Conservation (phyloP, 306 rosid genomes). For the Lupinus albus region DNA sequence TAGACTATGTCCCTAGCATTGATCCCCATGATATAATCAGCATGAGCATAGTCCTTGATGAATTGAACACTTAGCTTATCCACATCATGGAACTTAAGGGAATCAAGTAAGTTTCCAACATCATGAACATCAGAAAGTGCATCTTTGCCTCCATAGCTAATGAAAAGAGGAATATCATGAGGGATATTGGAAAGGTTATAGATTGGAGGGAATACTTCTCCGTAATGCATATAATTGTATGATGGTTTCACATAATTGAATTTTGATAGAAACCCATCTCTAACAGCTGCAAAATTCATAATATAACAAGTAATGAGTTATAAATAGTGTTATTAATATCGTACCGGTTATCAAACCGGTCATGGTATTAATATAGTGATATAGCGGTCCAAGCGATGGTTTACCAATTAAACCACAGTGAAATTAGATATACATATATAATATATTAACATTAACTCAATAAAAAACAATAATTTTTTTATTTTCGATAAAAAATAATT, state of each 20-base stretch:
- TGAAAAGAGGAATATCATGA: slow-evolving; percentile 66
- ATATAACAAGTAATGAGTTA: too few species aligned
- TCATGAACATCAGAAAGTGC: slow-evolving; percentile 75
- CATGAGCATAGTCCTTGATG: slow-evolving; percentile 70
- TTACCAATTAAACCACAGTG: too few species aligned
- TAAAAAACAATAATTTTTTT: too few species aligned
- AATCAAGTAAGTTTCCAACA: slow-evolving; percentile 64
- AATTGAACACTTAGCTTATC: slow-evolving; percentile 66
- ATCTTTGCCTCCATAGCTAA: slow-evolving; percentile 85
- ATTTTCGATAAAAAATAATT: too few species aligned
- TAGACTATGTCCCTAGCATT: slow-evolving; percentile 78
- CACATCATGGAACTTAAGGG: slow-evolving; percentile 61
- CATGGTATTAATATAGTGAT: too few species aligned
- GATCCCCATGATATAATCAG: slow-evolving; percentile 71
- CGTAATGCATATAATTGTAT: slow-evolving; percentile 63
- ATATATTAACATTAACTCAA: too few species aligned
- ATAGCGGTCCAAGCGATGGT: too few species aligned
- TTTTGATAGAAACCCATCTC: slow-evolving; percentile 62
- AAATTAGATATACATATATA: too few species aligned
- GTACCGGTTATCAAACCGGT: too few species aligned
- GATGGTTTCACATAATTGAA: slow-evolving; percentile 58
- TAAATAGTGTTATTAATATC: too few species aligned
- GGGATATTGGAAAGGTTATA: slow-evolving; percentile 89
- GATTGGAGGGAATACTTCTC: slow-evolving; percentile 58
- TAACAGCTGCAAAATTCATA: slow-evolving; percentile 56